Conservation (phyloP, 1,284 basidiomycete genomes). For the Trametes polyzona region DNA sequence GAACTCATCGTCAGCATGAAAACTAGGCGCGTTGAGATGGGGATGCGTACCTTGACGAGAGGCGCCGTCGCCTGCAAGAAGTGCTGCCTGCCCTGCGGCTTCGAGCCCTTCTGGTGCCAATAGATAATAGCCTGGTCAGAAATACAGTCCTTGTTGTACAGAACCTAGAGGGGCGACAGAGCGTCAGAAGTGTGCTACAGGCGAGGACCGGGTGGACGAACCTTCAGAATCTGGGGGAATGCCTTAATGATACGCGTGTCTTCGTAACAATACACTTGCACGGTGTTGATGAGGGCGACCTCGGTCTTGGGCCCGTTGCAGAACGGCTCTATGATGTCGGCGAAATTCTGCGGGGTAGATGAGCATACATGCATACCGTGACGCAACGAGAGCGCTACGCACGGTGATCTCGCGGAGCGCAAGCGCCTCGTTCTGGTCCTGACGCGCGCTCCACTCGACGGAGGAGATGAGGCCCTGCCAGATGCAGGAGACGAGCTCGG, state of each 20-base stretch:
- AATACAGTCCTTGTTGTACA: conserved; percentile 95
- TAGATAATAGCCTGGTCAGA: conserved; percentile 96
- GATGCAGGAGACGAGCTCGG: conserved; percentile 85
- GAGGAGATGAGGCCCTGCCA: conserved; percentile 90
- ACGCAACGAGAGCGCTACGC: conserved; percentile 31
- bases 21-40: background rate
- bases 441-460: conserved; percentile 85
- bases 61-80: conserved; percentile 90
- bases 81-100: conserved; percentile 91
- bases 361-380: conserved; percentile 1
- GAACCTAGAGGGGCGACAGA: conserved; percentile 55
- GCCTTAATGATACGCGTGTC: conserved; percentile 93
- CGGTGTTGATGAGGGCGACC: conserved; percentile 90
- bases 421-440: conserved; percentile 88
- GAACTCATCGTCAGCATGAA: conserved; percentile 11
- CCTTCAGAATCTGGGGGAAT: conserved; percentile 94
- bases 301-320: conserved; percentile 86
- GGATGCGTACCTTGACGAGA: conserved; percentile 78
- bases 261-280: conserved; percentile 94
- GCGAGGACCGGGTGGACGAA: conserved; percentile 31
- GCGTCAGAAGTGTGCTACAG: background rate
- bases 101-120: conserved; percentile 96
- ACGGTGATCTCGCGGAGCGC: conserved; percentile 86
- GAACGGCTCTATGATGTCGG: conserved; percentile 88
- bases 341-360: conserved; percentile 64